A percentile compares a stretch with the other conserved stretches of the same genome.
These are phyloP conservation scores for Entomortierella lignicola DNA, from an alignment of 192 early-diverging fungal species.

Conservation along the genomic window DNA sequence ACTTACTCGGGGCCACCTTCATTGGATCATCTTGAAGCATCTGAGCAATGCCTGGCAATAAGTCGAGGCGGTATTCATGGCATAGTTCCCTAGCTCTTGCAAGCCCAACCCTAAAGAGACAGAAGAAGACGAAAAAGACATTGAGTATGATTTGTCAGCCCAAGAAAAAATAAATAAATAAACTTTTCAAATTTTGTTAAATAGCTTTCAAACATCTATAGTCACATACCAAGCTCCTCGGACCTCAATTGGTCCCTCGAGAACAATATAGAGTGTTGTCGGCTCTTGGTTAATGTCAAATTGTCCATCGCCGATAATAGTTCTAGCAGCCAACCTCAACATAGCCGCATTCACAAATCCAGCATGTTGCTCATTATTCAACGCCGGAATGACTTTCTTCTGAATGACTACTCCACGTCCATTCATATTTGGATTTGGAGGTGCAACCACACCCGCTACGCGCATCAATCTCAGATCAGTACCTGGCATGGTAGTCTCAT, in stretches of 20 bases:
- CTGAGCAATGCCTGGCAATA: constrained; percentile 46
- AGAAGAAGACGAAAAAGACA: too few relatives aligned
- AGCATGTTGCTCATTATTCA: constrained; percentile 50
- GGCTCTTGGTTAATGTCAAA: constrained; percentile 58
- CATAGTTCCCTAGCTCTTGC: constrained; percentile 47
- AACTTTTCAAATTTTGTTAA: neutral
- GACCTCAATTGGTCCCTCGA: constrained; percentile 61
- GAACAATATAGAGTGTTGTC: constrained; percentile 46
- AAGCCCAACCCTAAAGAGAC: constrained; percentile 38
- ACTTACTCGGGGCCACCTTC: constrained; percentile 28
- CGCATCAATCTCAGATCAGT: constrained; percentile 53
- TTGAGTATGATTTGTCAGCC: neutral
- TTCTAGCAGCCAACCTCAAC: constrained; percentile 59
- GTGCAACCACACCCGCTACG: constrained; percentile 42
- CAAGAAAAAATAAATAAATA: neutral
- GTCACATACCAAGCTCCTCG: constrained; percentile 63
- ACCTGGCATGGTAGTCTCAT: constrained; percentile 50
- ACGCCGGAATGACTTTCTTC: constrained; percentile 49
- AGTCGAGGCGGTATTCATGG: constrained; percentile 43
- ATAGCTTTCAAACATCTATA: neutral
- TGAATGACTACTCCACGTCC: constrained; percentile 37
- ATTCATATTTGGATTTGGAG: constrained; percentile 42
- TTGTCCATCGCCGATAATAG: constrained; percentile 60
- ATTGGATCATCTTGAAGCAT: constrained; percentile 49
- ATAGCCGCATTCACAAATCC: constrained; percentile 67